Conservation (phyloP, 2,329 filamentous ascomycete genomes). For the Camillea tinctor region DNA sequence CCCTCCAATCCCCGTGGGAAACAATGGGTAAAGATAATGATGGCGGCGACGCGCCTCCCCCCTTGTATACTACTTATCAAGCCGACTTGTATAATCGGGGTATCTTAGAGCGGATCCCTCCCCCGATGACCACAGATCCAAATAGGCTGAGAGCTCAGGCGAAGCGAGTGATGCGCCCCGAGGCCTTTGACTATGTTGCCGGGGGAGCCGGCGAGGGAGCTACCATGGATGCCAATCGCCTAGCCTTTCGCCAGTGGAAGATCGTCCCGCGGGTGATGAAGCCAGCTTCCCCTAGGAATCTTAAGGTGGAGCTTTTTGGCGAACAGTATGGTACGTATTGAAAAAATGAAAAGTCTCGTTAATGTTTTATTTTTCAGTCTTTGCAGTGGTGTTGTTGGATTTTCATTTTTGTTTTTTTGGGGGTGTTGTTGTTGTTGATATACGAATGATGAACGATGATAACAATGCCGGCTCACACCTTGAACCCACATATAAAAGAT, state of each 20-base stretch:
- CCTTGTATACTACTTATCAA: conserved; percentile 44
- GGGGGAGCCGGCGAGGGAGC: conserved; percentile 62
- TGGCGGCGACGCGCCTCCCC: conserved; percentile 12
- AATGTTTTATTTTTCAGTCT: background rate
- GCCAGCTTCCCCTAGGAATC: conserved; percentile 43
- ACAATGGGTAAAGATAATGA: conserved; percentile 18
- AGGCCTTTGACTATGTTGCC: conserved; percentile 58
- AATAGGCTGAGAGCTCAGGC: conserved; percentile 57
- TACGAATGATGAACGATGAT: background rate
- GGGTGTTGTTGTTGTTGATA: conserved; percentile 9
- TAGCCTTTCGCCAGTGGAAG: conserved; percentile 49
- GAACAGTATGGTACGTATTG: conserved; percentile 39
- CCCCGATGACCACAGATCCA: conserved; percentile 58
- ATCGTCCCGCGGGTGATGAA: conserved; percentile 54
- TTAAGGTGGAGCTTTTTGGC: conserved; percentile 54
- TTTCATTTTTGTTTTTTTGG: no score
- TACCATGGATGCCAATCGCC: conserved; percentile 59
- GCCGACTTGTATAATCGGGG: conserved; percentile 51
- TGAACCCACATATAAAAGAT: conserved; percentile 23
- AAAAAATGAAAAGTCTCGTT: no score
- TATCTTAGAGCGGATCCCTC: conserved; percentile 45
- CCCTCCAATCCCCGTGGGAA: no score
- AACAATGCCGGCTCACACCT: conserved; percentile 1
- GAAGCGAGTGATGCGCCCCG: conserved; percentile 42
- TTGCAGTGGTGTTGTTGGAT: background rate